These are phyloP conservation scores for Nigrograna mackinnonii DNA, from an alignment of 2,329 filamentous ascomycete genomes.

Conservation along the genomic window DNA sequence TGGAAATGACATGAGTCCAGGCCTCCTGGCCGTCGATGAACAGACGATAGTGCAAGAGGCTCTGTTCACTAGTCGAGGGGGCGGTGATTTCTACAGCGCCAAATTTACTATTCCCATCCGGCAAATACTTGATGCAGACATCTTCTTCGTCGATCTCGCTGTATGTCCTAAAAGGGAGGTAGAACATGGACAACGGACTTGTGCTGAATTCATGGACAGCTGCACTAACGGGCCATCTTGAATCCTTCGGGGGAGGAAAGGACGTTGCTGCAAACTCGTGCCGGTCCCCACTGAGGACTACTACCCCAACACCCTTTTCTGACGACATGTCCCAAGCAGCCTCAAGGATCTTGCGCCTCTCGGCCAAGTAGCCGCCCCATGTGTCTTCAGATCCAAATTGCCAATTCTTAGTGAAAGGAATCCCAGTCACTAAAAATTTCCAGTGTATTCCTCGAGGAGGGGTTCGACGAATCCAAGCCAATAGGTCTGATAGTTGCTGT, in stretches of 20 bases:
- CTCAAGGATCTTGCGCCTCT: constrained; percentile 79
- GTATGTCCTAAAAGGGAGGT: constrained; percentile 83
- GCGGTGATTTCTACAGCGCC: constrained; percentile 79
- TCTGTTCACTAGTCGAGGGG: constrained; percentile 65
- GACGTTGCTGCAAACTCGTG: constrained; percentile 95
- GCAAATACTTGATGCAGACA: constrained; percentile 82
- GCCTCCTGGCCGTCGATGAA: constrained; percentile 79
- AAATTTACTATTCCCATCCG: constrained; percentile 87
- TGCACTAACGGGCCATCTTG: constrained; percentile 52
- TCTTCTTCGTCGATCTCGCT: constrained; percentile 80
- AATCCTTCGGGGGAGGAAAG: constrained; percentile 65
- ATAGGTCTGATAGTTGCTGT: constrained; percentile 76
- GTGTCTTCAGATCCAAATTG: constrained; percentile 84
- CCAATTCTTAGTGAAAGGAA: constrained; percentile 99
- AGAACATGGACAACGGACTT: constrained; percentile 92
- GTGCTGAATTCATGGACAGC: constrained; percentile 87
- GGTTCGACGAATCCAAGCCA: constrained; percentile 73
- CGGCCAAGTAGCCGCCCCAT: constrained; percentile 87
- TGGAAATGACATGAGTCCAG: constrained; percentile 66
- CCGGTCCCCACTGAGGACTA: constrained; percentile 88
- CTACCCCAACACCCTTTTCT: constrained; percentile 71
- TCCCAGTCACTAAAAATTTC: constrained; percentile 89
- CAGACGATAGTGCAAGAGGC: constrained; percentile 76
- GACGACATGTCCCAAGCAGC: constrained; percentile 89
- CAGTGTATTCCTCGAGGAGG: constrained; percentile 80